phyloP scores from a whole-genome alignment of 129 eudicot species.

The Artemisia annua region DNA sequence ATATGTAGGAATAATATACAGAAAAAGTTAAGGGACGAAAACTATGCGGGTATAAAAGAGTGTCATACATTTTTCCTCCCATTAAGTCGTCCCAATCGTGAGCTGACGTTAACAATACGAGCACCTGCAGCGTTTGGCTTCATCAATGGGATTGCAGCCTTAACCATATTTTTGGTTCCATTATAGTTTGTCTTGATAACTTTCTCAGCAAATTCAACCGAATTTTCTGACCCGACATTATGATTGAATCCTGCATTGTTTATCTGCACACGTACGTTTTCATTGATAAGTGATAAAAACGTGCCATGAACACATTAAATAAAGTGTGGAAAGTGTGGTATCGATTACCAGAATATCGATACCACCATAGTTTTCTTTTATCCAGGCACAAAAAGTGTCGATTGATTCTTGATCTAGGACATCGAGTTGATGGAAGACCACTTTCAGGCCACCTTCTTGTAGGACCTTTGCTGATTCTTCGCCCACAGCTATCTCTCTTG shows the following conservation, averaged over 20 bases:
- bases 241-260: constrained; percentile 83
- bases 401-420: constrained; percentile 70
- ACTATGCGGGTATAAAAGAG: background rate
- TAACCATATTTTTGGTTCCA: constrained; percentile 73
- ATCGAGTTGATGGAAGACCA: constrained; percentile 84
- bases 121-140: constrained; percentile 66
- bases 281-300: background rate
- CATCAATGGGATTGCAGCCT: constrained; percentile 80
- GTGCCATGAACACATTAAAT: background rate
- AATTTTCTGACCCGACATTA: constrained; percentile 67
- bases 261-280: constrained; percentile 49
- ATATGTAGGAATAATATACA: no score
- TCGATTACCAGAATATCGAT: constrained; percentile 92
- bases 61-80: constrained; percentile 78
- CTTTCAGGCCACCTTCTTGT: constrained; percentile 80
- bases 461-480: constrained; percentile 82
- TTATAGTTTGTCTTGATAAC: constrained; percentile 62
- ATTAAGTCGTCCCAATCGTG: constrained; percentile 77
- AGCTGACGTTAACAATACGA: constrained; percentile 83
- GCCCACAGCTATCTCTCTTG: constrained; percentile 79
- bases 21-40: background rate
- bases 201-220: constrained; percentile 70
- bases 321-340: background rate
- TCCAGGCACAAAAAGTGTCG: constrained; percentile 54
- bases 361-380: constrained; percentile 68